A percentile compares a stretch with the other conserved stretches of the same genome.
Evolutionary conservation across 257 asterid genomes (phyloP).

Genomic region (Solanum gandarillasii): DNA sequence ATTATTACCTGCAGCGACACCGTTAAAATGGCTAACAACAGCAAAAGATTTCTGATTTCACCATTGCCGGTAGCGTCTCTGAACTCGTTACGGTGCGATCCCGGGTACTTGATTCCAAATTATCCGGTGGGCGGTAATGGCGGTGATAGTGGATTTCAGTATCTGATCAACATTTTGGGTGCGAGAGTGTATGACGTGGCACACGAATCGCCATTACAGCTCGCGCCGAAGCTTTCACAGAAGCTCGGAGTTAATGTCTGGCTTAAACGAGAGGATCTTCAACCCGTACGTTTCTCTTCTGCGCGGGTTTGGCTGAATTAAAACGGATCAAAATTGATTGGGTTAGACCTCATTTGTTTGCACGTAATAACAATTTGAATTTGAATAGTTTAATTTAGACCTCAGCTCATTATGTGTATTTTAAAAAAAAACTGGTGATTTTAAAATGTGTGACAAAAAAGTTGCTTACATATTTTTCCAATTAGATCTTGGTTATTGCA

Average conservation of each 20-base stretch:
- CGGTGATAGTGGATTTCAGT: constrained; percentile 33
- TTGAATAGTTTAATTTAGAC: too few relatives aligned
- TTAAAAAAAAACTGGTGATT: too few relatives aligned
- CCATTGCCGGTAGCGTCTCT: constrained; percentile 30
- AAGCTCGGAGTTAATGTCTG: constrained; percentile 60
- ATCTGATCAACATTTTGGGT: constrained; percentile 58
- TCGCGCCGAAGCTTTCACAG: constrained; percentile 65
- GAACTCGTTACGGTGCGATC: constrained; percentile 46
- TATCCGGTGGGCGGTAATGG: neutral
- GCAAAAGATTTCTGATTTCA: neutral
- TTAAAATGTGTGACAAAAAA: too few relatives aligned
- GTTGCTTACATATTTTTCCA: too few relatives aligned
- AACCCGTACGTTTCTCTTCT: constrained; percentile 42
- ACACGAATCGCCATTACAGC: constrained; percentile 70
- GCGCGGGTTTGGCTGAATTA: neutral
- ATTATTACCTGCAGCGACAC: constrained; percentile 7
- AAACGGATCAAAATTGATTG: neutral
- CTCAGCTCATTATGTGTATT: too few relatives aligned
- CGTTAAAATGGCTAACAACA: neutral
- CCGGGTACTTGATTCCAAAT: constrained; percentile 51
- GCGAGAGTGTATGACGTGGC: constrained; percentile 88
- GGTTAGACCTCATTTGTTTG: too few relatives aligned
- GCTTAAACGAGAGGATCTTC: constrained; percentile 89
- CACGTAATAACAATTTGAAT: too few relatives aligned
- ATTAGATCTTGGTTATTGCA: too few relatives aligned